phyloP scores from a whole-genome alignment of 2,329 filamentous ascomycete species.

The Neofusicoccum sp. region DNA sequence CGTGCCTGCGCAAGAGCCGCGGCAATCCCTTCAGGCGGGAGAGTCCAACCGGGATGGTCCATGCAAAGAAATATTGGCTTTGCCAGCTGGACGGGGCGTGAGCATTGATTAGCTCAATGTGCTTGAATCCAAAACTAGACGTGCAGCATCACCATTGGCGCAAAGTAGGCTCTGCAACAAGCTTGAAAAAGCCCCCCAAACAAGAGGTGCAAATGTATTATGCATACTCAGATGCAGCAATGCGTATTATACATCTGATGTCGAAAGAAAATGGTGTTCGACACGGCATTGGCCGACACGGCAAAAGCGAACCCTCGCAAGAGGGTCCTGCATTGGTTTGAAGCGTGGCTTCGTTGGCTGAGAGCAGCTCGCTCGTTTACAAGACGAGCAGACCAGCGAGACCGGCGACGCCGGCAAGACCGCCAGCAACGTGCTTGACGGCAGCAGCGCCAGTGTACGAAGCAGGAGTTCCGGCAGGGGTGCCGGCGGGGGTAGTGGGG shows the following conservation, averaged over 20 bases:
- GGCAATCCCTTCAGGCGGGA: too few species aligned
- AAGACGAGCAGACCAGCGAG: conserved; percentile 18
- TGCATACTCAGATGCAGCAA: neutral
- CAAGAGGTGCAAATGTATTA: neutral
- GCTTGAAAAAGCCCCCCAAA: neutral
- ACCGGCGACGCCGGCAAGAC: conserved; percentile 31
- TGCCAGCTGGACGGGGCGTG: too few species aligned
- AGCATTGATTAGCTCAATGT: too few species aligned
- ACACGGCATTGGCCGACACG: too few species aligned
- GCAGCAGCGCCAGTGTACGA: conserved; percentile 33
- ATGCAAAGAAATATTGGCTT: too few species aligned
- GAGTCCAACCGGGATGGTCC: too few species aligned
- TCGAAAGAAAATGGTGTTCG: neutral
- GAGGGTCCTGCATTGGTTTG: too few species aligned
- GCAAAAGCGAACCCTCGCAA: too few species aligned
- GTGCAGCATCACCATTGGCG: neutral
- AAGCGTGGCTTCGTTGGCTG: too few species aligned
- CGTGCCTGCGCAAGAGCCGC: too few species aligned
- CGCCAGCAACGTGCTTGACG: conserved; percentile 22
- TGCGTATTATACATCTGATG: neutral
- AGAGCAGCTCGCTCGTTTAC: too few species aligned
- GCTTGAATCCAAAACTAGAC: too few species aligned
- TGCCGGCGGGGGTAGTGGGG: conserved; percentile 18
- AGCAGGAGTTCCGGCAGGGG: conserved; percentile 18
- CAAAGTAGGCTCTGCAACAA: neutral